Evolutionary conservation across 345 rosid species (phyloP).

Genomic region (Gynandropsis gynandra): DNA sequence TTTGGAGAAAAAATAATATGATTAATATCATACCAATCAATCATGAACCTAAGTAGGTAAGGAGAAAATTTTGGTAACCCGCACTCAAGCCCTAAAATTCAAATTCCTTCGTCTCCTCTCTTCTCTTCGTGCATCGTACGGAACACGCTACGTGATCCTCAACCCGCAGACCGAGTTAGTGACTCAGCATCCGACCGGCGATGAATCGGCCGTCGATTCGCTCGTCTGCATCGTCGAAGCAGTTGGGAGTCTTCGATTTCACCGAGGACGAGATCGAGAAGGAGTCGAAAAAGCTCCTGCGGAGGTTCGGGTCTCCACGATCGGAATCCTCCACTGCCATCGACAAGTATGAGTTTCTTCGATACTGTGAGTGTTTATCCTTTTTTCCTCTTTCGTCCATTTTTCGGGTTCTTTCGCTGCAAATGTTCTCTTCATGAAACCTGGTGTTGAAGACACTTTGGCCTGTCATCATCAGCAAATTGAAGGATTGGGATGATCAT

Average conservation of each 20-base stretch:
- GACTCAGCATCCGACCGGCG: constrained; percentile 4
- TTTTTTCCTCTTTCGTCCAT: neutral
- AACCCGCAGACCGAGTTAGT: constrained; percentile 1
- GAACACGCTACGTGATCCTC: constrained; percentile 15
- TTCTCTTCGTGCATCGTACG: neutral
- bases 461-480: constrained; percentile 14
- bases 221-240: constrained; percentile 13
- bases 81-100: constrained; percentile 5
- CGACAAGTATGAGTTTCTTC: constrained; percentile 37
- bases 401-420: neutral
- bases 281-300: constrained; percentile 25
- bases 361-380: constrained; percentile 31
- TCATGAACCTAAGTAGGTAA: too few species aligned
- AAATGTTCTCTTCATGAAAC: neutral
- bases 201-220: constrained; percentile 30
- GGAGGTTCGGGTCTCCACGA: constrained; percentile 18
- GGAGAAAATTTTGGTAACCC: neutral
- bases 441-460: constrained; percentile 1
- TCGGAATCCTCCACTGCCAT: constrained; percentile 12
- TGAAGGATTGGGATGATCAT: neutral
- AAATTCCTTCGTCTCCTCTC: constrained; percentile 1
- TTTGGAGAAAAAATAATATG: too few species aligned
- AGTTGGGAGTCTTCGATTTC: constrained; percentile 34
- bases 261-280: constrained; percentile 35
- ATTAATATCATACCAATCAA: too few species aligned